Base-by-base conservation (phyloP, 257 asterid genomes). In the Cruciata laevipes region DNA sequence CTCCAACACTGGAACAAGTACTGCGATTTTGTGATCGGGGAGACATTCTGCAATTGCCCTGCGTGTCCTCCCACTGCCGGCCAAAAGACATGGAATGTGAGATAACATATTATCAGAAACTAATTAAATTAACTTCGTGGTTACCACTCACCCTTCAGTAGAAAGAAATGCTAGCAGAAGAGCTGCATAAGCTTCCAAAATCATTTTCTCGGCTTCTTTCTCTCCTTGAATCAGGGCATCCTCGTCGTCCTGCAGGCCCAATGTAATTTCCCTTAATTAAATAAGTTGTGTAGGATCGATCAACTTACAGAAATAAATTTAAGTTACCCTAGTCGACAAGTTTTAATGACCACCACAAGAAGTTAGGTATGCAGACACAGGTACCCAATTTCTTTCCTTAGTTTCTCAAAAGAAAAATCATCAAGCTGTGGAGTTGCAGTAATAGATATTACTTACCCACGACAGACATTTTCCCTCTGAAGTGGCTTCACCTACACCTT, bases 81-180 rank as follows among this genome's bases (percentile, higher is more conserved):
- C 65, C 68, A 69, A 69, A 71, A 62, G 66, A 73, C 66, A 81
- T 33, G 33, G 32, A 30, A 24, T 13, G 38, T 61, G 69, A 55
- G 69, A 72, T 59, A 63, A 35, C 37, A 42, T 32, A 52, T 1
- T 14, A 47, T 47, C 35, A 23, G 47, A 73, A n/a, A 44, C 59
- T 33, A 72, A 18, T 61, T 56, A 64, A 66, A 59, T 40, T 25
- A 18, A 60, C 32, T 30, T 18, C 31, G 13, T 49, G 32, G n/a
- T 51, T 6, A 77, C 30, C 32, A 71, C 71, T 62, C 67, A 94
- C 99, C 99, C 87, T 71, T 89, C 96, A 3, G 92, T 90, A 25
- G 99, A 94, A 80, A 94, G 97, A 74, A 94, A 90, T 56, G 97
- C 99, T 44, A 94, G 91, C 73, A 94, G 96, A 74, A 94, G 96